Conservation (phyloP, 495 filamentous ascomycete species). For the Ramalina intermedia region DNA sequence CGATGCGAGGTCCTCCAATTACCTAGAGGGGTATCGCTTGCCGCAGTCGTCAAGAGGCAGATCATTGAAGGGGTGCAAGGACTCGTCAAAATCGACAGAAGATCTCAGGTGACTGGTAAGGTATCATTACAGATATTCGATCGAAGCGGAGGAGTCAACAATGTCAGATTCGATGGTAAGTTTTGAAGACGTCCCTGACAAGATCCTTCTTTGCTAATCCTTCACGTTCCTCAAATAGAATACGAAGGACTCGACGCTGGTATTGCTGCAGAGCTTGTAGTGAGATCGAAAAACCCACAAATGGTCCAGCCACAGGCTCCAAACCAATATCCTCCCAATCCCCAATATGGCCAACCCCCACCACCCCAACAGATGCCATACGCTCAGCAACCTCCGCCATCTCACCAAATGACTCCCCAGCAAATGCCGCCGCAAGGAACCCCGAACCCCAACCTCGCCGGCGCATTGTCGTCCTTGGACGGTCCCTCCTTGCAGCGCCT, state of each 20-base stretch:
- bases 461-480: constrained; percentile 50
- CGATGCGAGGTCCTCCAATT: constrained; percentile 63
- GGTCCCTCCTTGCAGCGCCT: constrained; percentile 58
- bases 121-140: constrained; percentile 77
- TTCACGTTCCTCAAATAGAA: constrained; percentile 26
- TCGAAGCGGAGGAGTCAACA: constrained; percentile 52
- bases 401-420: constrained; percentile 26
- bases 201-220: neutral
- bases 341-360: constrained; percentile 31
- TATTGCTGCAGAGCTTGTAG: constrained; percentile 65
- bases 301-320: constrained; percentile 22
- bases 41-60: constrained; percentile 66
- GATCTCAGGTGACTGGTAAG: constrained; percentile 51
- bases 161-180: constrained; percentile 61
- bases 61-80: constrained; percentile 81
- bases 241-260: constrained; percentile 68
- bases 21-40: constrained; percentile 55
- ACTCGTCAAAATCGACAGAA: constrained; percentile 56
- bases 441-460: constrained; percentile 34
- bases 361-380: constrained; percentile 21
- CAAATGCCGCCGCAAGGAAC: constrained; percentile 8
- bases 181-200: neutral
- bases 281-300: constrained; percentile 54
- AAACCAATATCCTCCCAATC: constrained; percentile 28
- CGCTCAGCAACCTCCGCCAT: constrained; percentile 19